Conservation (phyloP, 352 stramenopile genomes). For the Blastocystis sp. region DNA sequence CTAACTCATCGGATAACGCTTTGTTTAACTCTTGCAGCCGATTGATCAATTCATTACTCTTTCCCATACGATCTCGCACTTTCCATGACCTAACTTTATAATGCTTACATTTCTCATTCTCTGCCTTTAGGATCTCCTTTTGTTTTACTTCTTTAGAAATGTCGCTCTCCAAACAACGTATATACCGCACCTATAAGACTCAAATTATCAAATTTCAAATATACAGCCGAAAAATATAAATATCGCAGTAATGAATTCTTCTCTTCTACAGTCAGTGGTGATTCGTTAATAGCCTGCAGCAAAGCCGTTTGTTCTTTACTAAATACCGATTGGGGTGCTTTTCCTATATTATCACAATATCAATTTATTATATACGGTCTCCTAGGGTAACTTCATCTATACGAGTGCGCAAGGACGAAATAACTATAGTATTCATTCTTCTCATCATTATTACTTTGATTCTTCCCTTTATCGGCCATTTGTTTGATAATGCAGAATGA, state of each 20-base stretch:
- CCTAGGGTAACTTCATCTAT: constrained; percentile 36
- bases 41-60: constrained; percentile 38
- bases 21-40: constrained; percentile 56
- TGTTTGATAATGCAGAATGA: neutral
- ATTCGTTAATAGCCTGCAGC: neutral
- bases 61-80: constrained; percentile 10
- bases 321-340: constrained; percentile 32
- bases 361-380: neutral
- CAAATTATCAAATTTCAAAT: no score
- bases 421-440: neutral
- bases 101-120: constrained; percentile 49
- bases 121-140: neutral
- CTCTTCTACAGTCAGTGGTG: constrained; percentile 22
- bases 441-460: neutral
- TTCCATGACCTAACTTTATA: neutral
- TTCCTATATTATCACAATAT: neutral
- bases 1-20: neutral
- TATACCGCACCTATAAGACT: constrained; percentile 6
- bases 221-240: constrained; percentile 30
- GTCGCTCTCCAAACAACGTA: constrained; percentile 48
- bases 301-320: constrained; percentile 40
- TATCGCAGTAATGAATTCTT: constrained; percentile 52
- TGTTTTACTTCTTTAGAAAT: constrained; percentile 29
- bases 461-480: neutral
- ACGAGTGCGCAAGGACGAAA: neutral